A percentile compares a stretch with the other conserved stretches of the same genome.
These are phyloP conservation scores for Fomes fomentarius DNA, from an alignment of 1,284 basidiomycete genomes.

Conservation along the genomic window DNA sequence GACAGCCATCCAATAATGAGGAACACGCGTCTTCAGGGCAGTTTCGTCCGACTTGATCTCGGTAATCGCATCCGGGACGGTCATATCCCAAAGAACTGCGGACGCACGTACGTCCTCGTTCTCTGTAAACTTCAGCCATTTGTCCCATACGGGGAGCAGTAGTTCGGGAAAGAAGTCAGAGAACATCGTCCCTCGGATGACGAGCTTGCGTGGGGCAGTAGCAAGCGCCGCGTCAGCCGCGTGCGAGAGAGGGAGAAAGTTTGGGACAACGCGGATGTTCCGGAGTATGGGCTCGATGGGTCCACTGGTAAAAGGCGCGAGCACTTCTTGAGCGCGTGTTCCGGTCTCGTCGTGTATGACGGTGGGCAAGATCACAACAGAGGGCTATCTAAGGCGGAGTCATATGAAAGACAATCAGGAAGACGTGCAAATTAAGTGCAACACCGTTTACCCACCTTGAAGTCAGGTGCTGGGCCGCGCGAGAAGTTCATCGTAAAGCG, in stretches of 20 bases:
- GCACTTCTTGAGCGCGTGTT: conserved; percentile 30
- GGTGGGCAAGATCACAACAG: conserved; percentile 26
- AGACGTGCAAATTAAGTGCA: too few relatives aligned
- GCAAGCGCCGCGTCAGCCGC: conserved; percentile 24
- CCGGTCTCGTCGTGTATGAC: conserved; percentile 31
- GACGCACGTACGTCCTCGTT: conserved; percentile 24
- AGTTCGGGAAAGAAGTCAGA: conserved; percentile 25
- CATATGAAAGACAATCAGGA: too few relatives aligned
- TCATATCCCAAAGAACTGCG: conserved; percentile 27
- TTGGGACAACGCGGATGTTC: conserved; percentile 16
- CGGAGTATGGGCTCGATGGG: conserved; percentile 22
- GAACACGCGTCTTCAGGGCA: conserved; percentile 22
- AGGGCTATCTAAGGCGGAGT: conserved; percentile 31
- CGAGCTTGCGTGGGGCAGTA: conserved; percentile 20
- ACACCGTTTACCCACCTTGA: conserved; percentile 24
- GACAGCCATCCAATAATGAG: conserved; percentile 29
- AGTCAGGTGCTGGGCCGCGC: conserved; percentile 27
- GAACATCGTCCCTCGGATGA: conserved; percentile 28
- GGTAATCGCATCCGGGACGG: conserved; percentile 18
- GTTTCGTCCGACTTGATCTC: conserved; percentile 19
- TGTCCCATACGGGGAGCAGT: conserved; percentile 21
- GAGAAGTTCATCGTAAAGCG: conserved; percentile 26
- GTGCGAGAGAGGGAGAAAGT: conserved; percentile 25
- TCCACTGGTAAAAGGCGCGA: conserved; percentile 27
- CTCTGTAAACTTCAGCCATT: conserved; percentile 29